Conservation (phyloP, 345 rosid species). For the Moricandia arvensis region DNA sequence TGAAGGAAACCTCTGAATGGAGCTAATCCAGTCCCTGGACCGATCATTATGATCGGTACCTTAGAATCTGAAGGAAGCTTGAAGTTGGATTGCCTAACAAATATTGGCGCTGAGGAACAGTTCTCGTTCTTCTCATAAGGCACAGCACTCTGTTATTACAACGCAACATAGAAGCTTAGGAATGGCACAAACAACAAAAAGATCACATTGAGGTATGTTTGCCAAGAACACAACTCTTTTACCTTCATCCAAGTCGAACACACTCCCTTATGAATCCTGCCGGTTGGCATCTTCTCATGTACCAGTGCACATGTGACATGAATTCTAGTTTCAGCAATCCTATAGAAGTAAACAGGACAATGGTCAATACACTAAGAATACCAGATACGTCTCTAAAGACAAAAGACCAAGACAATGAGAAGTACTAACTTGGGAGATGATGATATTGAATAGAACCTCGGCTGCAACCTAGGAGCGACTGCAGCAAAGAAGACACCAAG, state of each 20-base stretch:
- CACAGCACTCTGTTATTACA: constrained; percentile 54
- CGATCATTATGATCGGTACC: constrained; percentile 89
- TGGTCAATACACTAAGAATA: not conserved
- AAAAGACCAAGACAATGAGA: not conserved
- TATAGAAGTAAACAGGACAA: constrained; percentile 27
- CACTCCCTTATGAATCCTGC: constrained; percentile 44
- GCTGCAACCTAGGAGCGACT: constrained; percentile 90
- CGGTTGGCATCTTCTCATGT: constrained; percentile 74
- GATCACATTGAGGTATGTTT: not conserved
- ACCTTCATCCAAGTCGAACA: constrained; percentile 87
- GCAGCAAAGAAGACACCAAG: constrained; percentile 97
- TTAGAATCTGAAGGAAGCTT: constrained; percentile 76
- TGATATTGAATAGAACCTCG: constrained; percentile 94
- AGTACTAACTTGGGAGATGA: constrained; percentile 84
- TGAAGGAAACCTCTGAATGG: constrained; percentile 98
- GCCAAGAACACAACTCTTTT: not conserved
- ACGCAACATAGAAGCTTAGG: not conserved
- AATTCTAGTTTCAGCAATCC: constrained; percentile 79
- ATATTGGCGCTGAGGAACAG: constrained; percentile 79
- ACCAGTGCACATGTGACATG: constrained; percentile 98
- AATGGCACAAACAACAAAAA: not conserved
- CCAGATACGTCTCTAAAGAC: not conserved
- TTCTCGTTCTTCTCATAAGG: constrained; percentile 63
- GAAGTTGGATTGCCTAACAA: constrained; percentile 44
- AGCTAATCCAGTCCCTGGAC: constrained; percentile 98